Conservation (phyloP, 257 asterid species). For the Agastache rugosa region DNA sequence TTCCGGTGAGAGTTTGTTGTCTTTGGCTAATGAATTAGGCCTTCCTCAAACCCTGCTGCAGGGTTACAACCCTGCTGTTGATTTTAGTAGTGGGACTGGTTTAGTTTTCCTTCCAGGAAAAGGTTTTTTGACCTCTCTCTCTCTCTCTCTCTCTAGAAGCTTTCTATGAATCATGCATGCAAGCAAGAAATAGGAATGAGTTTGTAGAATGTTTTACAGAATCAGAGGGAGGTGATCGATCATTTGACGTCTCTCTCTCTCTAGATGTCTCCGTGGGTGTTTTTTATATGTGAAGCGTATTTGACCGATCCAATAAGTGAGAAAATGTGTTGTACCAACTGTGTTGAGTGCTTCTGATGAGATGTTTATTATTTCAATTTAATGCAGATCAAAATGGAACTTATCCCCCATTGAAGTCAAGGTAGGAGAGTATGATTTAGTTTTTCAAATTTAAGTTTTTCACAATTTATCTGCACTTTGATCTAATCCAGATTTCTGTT, state of each 20-base stretch:
- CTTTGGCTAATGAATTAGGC: constrained; percentile 40
- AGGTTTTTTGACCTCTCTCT: constrained; percentile 44
- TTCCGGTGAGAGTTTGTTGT: constrained; percentile 45
- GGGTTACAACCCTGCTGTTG: constrained; percentile 61
- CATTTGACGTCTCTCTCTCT: too few species aligned
- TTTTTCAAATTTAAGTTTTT: constrained; percentile 12
- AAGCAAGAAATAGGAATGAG: too few species aligned
- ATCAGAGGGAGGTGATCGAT: too few species aligned
- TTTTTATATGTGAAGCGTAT: neutral
- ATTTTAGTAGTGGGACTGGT: constrained; percentile 62
- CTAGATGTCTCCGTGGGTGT: neutral
- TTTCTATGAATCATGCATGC: too few species aligned
- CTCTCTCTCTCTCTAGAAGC: too few species aligned
- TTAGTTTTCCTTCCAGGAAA: constrained; percentile 67
- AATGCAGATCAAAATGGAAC: constrained; percentile 84
- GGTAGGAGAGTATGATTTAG: constrained; percentile 48
- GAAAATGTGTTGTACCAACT: neutral
- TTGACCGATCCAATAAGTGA: neutral
- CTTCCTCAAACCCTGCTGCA: constrained; percentile 56
- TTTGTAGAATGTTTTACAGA: too few species aligned
- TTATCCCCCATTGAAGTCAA: constrained; percentile 68
- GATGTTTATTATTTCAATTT: constrained; percentile 15
- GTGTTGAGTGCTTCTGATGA: constrained; percentile 32
- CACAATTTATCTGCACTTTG: neutral
- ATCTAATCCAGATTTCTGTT: constrained; percentile 40